Percentiles rank a stretch among this genome's conserved stretches.
phyloP scores from a whole-genome alignment of 192 early-diverging fungal species.

The Thoreauomyces humboldtii region DNA sequence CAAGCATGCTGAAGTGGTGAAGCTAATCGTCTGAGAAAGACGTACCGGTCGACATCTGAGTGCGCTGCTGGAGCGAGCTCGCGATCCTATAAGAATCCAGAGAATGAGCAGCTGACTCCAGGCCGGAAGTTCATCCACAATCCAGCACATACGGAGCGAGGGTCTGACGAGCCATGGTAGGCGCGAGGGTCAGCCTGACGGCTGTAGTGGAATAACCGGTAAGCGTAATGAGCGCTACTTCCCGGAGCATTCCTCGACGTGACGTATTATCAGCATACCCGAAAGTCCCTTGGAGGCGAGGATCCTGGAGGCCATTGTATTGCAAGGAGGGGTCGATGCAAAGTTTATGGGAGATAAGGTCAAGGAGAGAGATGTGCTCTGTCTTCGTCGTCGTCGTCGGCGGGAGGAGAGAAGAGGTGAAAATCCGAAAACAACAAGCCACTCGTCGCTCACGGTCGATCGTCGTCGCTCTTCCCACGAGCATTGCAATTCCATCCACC shows the following conservation, averaged over 20 bases:
- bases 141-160: conserved; percentile 3
- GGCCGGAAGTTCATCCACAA: neutral
- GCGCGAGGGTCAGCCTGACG: conserved; percentile 14
- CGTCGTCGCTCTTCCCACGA: too few relatives aligned
- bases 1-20: too few relatives aligned
- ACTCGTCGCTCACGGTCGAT: too few relatives aligned
- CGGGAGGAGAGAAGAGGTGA: too few relatives aligned
- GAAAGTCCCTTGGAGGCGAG: conserved; percentile 3
- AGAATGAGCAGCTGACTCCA: neutral
- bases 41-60: conserved; percentile 17
- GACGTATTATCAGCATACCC: neutral
- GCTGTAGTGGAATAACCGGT: neutral
- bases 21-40: too few relatives aligned
- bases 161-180: conserved; percentile 7
- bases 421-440: too few relatives aligned
- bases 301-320: conserved; percentile 11
- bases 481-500: too few relatives aligned
- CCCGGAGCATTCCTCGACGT: neutral
- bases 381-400: too few relatives aligned
- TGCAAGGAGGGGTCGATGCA: too few relatives aligned
- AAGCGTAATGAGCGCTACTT: neutral
- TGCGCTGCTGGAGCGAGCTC: conserved; percentile 19
- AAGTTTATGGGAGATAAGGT: too few relatives aligned
- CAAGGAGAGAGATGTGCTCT: too few relatives aligned
- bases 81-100: neutral